Percentiles rank a stretch among this genome's conserved stretches.
Conservation (phyloP, 176 grass and related monocot species). For the Luzula sylvatica region DNA sequence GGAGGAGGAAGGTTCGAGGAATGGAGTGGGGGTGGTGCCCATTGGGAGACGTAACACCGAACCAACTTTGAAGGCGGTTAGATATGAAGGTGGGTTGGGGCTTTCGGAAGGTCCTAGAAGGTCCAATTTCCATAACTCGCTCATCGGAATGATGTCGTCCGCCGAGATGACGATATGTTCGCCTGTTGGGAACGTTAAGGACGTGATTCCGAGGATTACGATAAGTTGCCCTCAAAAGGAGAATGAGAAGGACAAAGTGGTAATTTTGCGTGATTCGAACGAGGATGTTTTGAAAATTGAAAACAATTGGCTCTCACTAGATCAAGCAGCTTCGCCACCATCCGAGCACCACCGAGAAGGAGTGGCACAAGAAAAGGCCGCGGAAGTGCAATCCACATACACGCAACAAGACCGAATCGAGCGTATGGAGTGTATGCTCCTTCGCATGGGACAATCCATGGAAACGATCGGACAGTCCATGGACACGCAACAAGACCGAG, state of each 20-base stretch:
- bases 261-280: slow-evolving; percentile 49
- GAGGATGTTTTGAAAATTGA: slow-evolving; percentile 56
- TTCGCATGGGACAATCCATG: too few relatives aligned
- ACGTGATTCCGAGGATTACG: slow-evolving; percentile 28
- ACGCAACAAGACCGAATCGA: too few relatives aligned
- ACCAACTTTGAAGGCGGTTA: slow-evolving; percentile 19
- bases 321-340: too few relatives aligned
- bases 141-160: slow-evolving; percentile 63
- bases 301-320: too few relatives aligned
- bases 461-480: too few relatives aligned
- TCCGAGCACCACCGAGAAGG: too few relatives aligned
- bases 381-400: too few relatives aligned
- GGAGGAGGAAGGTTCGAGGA: not conserved
- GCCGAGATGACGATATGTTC: slow-evolving; percentile 5
- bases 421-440: too few relatives aligned
- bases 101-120: slow-evolving; percentile 24
- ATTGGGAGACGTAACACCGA: slow-evolving; percentile 62
- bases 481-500: too few relatives aligned
- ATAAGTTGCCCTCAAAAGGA: slow-evolving; percentile 61
- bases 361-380: slow-evolving; percentile 34
- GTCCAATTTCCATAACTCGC: slow-evolving; percentile 74
- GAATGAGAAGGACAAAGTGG: slow-evolving; percentile 39
- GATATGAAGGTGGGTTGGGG: not conserved
- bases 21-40: not conserved
- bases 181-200: not conserved